Percentiles rank a stretch among this genome's conserved stretches.
These are phyloP conservation scores for Teratosphaeria gauchensis DNA, from an alignment of 2,329 filamentous ascomycete genomes.

Conservation along the genomic window DNA sequence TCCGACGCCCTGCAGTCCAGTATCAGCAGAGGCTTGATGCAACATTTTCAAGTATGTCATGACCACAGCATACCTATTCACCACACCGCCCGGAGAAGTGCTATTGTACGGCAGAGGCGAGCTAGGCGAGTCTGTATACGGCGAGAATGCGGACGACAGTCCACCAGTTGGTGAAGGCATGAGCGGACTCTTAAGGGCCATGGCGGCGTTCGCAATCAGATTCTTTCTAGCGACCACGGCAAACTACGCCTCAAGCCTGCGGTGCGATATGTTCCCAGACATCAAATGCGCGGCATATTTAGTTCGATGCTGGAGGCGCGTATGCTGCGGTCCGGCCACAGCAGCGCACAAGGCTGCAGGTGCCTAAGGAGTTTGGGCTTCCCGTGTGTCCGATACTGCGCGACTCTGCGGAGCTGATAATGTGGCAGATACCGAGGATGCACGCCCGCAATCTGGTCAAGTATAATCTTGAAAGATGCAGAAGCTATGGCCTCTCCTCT, in stretches of 20 bases:
- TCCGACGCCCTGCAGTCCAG: conserved; percentile 33
- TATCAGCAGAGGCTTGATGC: not conserved
- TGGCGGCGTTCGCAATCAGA: conserved; percentile 5
- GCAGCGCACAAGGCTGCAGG: not conserved
- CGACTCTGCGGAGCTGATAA: not conserved
- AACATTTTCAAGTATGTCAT: not conserved
- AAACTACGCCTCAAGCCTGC: not conserved
- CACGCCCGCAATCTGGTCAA: not conserved
- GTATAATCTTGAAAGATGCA: not conserved
- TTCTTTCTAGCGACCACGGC: not conserved
- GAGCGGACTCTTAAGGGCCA: conserved; percentile 29
- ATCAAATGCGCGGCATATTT: not conserved
- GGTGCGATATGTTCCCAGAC: not conserved
- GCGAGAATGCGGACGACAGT: conserved; percentile 39
- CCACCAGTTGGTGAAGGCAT: conserved; percentile 33
- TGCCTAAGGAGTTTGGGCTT: not conserved
- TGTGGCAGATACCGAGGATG: not conserved
- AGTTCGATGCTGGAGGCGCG: not conserved
- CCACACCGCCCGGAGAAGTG: conserved; percentile 25
- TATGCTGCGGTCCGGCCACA: not conserved
- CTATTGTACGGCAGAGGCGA: conserved; percentile 38
- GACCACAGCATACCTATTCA: conserved; percentile 11
- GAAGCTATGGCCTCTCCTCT: not conserved
- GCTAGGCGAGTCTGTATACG: conserved; percentile 43
- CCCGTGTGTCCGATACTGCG: not conserved